Conservation (phyloP, 192 early-diverging fungal species). For the Mortierella claussenii region DNA sequence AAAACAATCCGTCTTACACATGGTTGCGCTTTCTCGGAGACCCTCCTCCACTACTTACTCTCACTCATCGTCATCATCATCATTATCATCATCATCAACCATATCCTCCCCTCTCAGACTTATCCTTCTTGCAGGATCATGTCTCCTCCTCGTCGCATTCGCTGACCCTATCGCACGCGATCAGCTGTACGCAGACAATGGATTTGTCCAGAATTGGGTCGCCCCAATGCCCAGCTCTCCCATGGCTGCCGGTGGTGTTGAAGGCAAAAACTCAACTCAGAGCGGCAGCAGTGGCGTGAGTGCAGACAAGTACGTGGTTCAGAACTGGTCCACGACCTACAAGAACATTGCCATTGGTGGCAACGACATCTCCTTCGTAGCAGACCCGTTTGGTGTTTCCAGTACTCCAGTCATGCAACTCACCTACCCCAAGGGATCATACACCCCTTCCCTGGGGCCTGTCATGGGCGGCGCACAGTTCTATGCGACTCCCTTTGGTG, state of each 20-base stretch:
- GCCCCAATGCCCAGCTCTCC: constrained; percentile 50
- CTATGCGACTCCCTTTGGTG: constrained; percentile 54
- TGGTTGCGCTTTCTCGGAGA: constrained; percentile 10
- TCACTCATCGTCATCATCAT: too few species aligned
- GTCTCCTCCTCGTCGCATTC: constrained; percentile 12
- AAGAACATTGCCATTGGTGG: constrained; percentile 46
- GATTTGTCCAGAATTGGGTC: constrained; percentile 50
- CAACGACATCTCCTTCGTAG: constrained; percentile 47
- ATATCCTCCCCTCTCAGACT: constrained; percentile 2
- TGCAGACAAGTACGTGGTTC: constrained; percentile 15
- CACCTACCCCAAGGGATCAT: constrained; percentile 57
- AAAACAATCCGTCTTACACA: constrained; percentile 5
- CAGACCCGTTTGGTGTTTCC: constrained; percentile 34
- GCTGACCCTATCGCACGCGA: constrained; percentile 32
- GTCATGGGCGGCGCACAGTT: constrained; percentile 58
- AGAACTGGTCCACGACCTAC: constrained; percentile 39
- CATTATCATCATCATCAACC: too few species aligned
- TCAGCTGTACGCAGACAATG: constrained; percentile 27
- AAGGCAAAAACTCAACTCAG: constrained; percentile 3
- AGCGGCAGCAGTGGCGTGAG: neutral
- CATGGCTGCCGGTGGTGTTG: constrained; percentile 2
- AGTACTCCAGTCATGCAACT: constrained; percentile 46
- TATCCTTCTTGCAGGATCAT: constrained; percentile 15
- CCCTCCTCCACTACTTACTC: neutral
- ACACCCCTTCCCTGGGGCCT: constrained; percentile 42